phyloP scores from a whole-genome alignment of 2,329 filamentous ascomycete species.

The Didymella sp. region DNA sequence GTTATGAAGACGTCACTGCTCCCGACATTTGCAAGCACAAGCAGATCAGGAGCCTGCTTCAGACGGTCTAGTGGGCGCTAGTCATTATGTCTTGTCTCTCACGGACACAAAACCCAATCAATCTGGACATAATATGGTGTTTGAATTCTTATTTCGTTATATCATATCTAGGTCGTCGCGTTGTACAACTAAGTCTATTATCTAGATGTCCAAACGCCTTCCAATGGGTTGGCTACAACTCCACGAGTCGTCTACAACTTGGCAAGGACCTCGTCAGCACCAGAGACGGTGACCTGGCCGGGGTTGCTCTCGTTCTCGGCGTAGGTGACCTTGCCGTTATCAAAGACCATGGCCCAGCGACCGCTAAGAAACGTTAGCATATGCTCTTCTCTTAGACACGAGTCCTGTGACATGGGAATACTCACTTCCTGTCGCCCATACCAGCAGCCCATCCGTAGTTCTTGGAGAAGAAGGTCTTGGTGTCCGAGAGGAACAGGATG shows the following conservation, averaged over 20 bases:
- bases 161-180: background rate
- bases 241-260: constrained; percentile 50
- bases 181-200: constrained; percentile 1
- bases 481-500: constrained; percentile 80
- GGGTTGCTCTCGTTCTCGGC: constrained; percentile 73
- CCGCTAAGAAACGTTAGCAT: too few relatives aligned
- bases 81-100: too few relatives aligned
- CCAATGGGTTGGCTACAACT: too few relatives aligned
- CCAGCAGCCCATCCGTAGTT: constrained; percentile 76
- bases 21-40: background rate
- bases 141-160: background rate
- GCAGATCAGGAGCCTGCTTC: too few relatives aligned
- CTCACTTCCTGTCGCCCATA: constrained; percentile 74
- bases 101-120: too few relatives aligned
- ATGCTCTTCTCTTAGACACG: too few relatives aligned
- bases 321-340: constrained; percentile 80
- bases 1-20: background rate
- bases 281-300: constrained; percentile 57
- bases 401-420: too few relatives aligned
- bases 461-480: constrained; percentile 75
- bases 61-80: too few relatives aligned
- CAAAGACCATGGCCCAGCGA: constrained; percentile 80
- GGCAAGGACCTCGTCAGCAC: constrained; percentile 56
- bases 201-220: background rate
- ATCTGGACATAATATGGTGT: background rate